Percentiles rank a stretch among this genome's conserved stretches.
phyloP scores from a whole-genome alignment of 2,329 filamentous ascomycete genomes.

The Beauveria asiatica region DNA sequence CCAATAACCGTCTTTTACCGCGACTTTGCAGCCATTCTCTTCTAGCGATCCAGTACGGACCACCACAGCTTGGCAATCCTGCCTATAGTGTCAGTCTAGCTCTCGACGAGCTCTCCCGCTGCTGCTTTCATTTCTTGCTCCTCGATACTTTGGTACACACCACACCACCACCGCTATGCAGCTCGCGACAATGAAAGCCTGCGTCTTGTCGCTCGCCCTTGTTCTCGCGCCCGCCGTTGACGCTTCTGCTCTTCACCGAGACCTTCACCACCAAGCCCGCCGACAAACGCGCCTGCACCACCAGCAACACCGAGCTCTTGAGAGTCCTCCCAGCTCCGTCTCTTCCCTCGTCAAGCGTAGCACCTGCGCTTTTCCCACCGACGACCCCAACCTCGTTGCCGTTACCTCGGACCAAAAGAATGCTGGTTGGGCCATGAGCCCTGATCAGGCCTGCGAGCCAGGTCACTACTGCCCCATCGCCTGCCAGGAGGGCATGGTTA shows the following conservation, averaged over 20 bases:
- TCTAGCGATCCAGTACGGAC: neutral
- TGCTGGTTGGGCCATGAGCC: conserved; percentile 72
- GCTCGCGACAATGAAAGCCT: conserved; percentile 5
- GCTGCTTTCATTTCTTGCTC: neutral
- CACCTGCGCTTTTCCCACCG: conserved; percentile 54
- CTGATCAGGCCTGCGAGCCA: conserved; percentile 59
- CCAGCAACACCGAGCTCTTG: conserved; percentile 17
- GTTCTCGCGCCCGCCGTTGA: conserved; percentile 6
- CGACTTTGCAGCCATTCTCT: neutral
- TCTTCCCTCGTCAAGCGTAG: conserved; percentile 42
- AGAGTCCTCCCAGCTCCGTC: conserved; percentile 12
- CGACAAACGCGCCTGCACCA: conserved; percentile 26
- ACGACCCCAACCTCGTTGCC: conserved; percentile 55
- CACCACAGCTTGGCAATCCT: neutral
- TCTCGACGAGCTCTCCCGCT: neutral
- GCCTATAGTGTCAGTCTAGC: neutral
- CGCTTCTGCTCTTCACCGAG: neutral
- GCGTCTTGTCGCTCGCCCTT: neutral
- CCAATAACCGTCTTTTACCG: neutral
- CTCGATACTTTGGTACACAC: neutral
- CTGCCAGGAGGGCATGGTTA: conserved; percentile 66
- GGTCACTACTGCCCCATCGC: conserved; percentile 69
- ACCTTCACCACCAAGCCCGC: conserved; percentile 25
- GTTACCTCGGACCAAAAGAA: conserved; percentile 58
- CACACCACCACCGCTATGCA: neutral